These are phyloP conservation scores for Malus domestica DNA, from an alignment of 306 rosid genomes.

Conservation along the genomic window DNA sequence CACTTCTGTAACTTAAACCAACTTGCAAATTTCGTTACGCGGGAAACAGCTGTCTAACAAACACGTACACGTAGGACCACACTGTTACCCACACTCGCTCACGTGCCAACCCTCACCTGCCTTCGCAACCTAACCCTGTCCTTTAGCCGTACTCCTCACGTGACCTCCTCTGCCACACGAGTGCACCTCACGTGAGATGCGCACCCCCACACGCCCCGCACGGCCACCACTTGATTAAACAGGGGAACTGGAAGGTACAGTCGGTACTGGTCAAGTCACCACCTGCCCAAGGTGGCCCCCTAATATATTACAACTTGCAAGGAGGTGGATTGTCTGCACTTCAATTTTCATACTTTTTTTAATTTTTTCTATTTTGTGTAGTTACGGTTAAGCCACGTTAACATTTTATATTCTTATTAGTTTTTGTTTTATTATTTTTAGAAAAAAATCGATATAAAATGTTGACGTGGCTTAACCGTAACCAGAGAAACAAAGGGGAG, in stretches of 20 bases:
- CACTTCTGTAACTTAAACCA: background rate
- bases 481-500: too few relatives aligned
- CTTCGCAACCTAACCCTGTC: conserved; percentile 16
- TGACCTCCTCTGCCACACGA: conserved; percentile 18
- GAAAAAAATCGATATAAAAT: too few relatives aligned
- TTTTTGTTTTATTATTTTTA: too few relatives aligned
- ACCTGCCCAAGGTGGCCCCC: background rate
- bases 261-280: background rate
- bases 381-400: too few relatives aligned
- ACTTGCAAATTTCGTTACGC: conserved; percentile 13
- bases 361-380: fast-evolving
- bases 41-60: conserved; percentile 33
- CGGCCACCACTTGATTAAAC: background rate
- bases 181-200: conserved; percentile 23
- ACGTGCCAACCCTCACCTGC: conserved; percentile 23
- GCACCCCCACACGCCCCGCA: background rate
- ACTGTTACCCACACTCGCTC: conserved; percentile 8
- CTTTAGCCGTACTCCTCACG: conserved; percentile 33
- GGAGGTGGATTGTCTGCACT: background rate
- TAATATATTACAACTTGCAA: background rate
- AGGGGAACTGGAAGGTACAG: background rate
- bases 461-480: too few relatives aligned
- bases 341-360: fast-evolving
- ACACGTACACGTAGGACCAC: background rate
- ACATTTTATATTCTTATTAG: too few relatives aligned